Evolutionary conservation across 495 filamentous ascomycete genomes (phyloP), one percentile per base, ranked within the genome.

Genomic region (Hapsidospora chrysogenum): DNA sequence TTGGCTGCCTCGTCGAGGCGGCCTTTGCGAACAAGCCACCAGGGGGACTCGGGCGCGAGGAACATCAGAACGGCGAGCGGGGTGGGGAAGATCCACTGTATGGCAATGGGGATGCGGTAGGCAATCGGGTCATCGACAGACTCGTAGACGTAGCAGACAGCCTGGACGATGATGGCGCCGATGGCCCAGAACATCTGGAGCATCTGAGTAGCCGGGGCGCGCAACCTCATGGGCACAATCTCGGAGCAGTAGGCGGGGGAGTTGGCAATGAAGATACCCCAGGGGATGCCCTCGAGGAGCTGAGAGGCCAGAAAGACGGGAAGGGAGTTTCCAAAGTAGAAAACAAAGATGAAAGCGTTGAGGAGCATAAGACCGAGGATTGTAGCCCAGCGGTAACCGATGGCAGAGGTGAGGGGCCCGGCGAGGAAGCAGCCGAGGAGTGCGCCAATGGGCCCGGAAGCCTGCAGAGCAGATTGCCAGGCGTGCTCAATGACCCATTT

Each of bases 251-350:
- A 64, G 20, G 59, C 56, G 17, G 61, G 57, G 7, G 61, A 50
- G 45, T 60, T 60, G 38, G 63, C 61, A 16, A 61, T 61, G 40
- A 70, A 70, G 21, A 68, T 56, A 17, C 65, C 64, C 64, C 61
- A 68, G 7, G 63, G 54, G 9, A 70, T 35, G 19, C 64, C 64
- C 36, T 61, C 60, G 2, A 68, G 44, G 21, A 66, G 37, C 43
- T 68, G 61, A 35, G 51, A 46, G 16, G 51, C 58, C 41, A 65
- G 47, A 21, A 68, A 50, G 9, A 66, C 54, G 1, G 51, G 42
- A 3, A 56, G 45, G 4, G 50, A 56, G 13, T 52, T 49, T 41
- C 56, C 58, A 39, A 66, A 68, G 41, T 46, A 64, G 37, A 58
- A 60, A 42, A 61, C 42, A 44, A 64, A 61, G 50, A 64, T 60